phyloP scores from a whole-genome alignment of 169 alveolate species.

The Cryptosporidium parvum region DNA sequence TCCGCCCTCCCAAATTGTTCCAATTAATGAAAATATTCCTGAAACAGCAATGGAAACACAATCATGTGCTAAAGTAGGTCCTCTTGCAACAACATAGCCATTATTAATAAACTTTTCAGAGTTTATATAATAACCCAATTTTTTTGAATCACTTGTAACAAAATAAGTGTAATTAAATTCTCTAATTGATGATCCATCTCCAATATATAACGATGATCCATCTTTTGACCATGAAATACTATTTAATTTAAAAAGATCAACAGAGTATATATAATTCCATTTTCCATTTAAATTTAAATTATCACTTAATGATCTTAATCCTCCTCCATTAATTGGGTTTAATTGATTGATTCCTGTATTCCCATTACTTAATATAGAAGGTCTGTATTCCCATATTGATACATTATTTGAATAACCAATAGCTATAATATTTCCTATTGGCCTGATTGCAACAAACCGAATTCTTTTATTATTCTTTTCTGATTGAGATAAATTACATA shows the following conservation, averaged over 20 bases:
- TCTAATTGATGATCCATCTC: conserved; percentile 69
- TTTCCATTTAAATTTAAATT: conserved; percentile 18
- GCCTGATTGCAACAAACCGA: conserved; percentile 38
- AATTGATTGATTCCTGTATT: not conserved
- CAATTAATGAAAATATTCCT: conserved; percentile 33
- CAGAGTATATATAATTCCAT: conserved; percentile 48
- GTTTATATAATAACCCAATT: conserved; percentile 15
- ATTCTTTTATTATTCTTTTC: not conserved
- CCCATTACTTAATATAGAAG: conserved; percentile 14
- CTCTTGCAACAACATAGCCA: conserved; percentile 62
- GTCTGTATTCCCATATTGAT: conserved; percentile 62
- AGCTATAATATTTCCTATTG: conserved; percentile 59
- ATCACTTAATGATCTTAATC: conserved; percentile 31
- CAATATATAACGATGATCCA: conserved; percentile 44
- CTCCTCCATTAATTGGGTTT: conserved; percentile 6
- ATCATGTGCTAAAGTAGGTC: conserved; percentile 68
- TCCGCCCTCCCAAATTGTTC: conserved; percentile 72
- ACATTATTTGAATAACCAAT: conserved; percentile 36
- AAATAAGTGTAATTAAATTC: conserved; percentile 40
- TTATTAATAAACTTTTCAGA: conserved; percentile 25
- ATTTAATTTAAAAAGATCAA: conserved; percentile 26
- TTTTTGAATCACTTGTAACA: conserved; percentile 22
- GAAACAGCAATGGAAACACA: conserved; percentile 59
- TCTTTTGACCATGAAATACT: conserved; percentile 48
- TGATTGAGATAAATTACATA: not conserved